phyloP scores from a whole-genome alignment of 768 basidiomycete genomes.

The Pholiota microspora region DNA sequence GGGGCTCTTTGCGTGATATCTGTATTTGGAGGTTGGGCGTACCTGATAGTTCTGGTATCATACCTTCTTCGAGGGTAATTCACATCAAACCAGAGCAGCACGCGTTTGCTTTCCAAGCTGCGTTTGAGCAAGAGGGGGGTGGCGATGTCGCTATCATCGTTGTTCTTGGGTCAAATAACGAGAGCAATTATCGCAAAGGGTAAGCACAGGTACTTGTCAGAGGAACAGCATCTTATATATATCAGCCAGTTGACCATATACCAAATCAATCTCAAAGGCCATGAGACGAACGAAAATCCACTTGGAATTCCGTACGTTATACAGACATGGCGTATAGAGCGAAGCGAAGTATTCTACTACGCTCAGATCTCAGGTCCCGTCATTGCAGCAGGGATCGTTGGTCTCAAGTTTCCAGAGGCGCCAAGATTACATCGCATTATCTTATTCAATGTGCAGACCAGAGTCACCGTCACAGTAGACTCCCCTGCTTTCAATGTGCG shows the following conservation, averaged over 20 bases:
- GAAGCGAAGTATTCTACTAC: slow-evolving; percentile 17
- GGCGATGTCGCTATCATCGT: slow-evolving; percentile 21
- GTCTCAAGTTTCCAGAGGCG: slow-evolving; percentile 10
- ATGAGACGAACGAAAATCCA: neutral
- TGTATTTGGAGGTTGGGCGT: slow-evolving; percentile 39
- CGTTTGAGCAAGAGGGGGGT: slow-evolving; percentile 24
- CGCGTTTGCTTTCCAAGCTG: slow-evolving; percentile 33
- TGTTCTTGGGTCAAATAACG: slow-evolving; percentile 16
- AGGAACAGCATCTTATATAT: neutral
- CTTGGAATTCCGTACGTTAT: slow-evolving; percentile 10
- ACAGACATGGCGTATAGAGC: slow-evolving; percentile 11
- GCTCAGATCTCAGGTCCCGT: slow-evolving; percentile 23
- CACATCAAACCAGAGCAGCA: slow-evolving; percentile 23
- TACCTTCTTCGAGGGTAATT: slow-evolving; percentile 22
- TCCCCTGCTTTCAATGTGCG: slow-evolving; percentile 12
- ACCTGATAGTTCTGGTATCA: slow-evolving; percentile 2
- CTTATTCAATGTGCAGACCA: slow-evolving; percentile 26
- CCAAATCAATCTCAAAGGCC: slow-evolving; percentile 13
- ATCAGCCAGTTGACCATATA: slow-evolving; percentile 14
- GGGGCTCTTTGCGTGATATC: slow-evolving; percentile 29
- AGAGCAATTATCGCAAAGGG: slow-evolving; percentile 12
- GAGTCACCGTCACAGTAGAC: slow-evolving; percentile 12
- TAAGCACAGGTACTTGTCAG: no score
- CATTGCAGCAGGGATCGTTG: slow-evolving; percentile 24
- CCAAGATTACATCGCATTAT: slow-evolving; percentile 24